Percentiles rank a stretch among this genome's conserved stretches.
Evolutionary conservation across 1,284 basidiomycete genomes (phyloP).

Genomic region (Earliella scabrosa): DNA sequence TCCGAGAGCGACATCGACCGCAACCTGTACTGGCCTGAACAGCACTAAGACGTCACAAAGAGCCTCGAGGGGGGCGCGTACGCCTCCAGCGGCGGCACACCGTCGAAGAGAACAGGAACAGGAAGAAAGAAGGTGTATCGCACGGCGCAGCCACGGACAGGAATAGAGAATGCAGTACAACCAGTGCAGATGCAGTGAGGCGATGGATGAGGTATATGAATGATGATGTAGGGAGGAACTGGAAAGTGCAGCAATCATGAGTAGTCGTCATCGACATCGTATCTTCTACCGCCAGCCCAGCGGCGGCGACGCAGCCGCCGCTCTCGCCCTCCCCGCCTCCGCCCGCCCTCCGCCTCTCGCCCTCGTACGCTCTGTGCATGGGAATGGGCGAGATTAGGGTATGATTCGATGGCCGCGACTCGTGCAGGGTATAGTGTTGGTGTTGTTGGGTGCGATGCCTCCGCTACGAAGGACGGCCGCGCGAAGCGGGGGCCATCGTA

Average conservation of each 20-base stretch:
- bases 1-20: too few species aligned
- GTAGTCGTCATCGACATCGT: not conserved
- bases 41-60: not conserved
- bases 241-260: not conserved
- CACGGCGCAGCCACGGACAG: not conserved
- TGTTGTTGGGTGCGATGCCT: not conserved
- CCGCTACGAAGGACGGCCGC: too few species aligned
- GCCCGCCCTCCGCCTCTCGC: not conserved
- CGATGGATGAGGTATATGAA: conserved; percentile 1
- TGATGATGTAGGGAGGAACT: not conserved
- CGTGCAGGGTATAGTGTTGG: not conserved
- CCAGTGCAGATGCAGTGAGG: not conserved
- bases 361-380: not conserved
- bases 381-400: too few species aligned
- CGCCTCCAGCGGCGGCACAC: too few species aligned
- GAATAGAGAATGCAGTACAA: not conserved
- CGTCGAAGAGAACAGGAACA: too few species aligned
- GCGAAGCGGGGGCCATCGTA: too few species aligned
- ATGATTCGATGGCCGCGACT: too few species aligned
- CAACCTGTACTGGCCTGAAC: too few species aligned
- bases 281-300: too few species aligned
- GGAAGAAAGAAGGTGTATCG: conserved; percentile 2
- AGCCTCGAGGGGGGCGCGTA: conserved; percentile 1
- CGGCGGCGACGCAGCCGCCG: not conserved
- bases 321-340: too few species aligned